Evolutionary conservation across 257 asterid species (phyloP).

Genomic region (Nicotiana undulata): DNA sequence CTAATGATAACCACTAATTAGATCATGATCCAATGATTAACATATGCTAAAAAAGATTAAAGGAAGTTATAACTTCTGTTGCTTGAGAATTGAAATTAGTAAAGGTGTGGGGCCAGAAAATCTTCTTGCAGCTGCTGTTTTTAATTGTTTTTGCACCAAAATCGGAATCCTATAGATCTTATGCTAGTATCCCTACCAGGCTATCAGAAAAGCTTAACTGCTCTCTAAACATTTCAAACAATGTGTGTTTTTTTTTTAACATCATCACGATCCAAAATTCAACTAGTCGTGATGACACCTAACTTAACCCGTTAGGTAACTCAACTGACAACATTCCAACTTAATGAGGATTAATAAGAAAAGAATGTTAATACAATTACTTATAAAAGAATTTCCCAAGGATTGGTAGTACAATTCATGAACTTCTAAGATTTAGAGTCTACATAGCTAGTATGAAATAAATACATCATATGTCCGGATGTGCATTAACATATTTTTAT

Average conservation of each 20-base stretch:
- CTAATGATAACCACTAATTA: slow-evolving; percentile 12
- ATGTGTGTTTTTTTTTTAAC: not conserved
- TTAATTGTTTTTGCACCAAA: slow-evolving; percentile 19
- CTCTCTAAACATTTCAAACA: slow-evolving; percentile 23
- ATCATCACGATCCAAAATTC: too few relatives aligned
- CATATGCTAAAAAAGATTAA: slow-evolving; percentile 14
- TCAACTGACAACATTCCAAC: too few relatives aligned
- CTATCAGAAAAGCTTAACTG: slow-evolving; percentile 24
- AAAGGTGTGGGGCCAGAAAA: slow-evolving; percentile 25
- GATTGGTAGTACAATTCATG: too few relatives aligned
- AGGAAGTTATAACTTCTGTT: slow-evolving; percentile 22
- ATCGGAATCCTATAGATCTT: slow-evolving; percentile 46
- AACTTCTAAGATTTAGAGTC: too few relatives aligned
- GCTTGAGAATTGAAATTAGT: not conserved
- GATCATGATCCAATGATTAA: slow-evolving; percentile 11
- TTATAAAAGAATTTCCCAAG: too few relatives aligned
- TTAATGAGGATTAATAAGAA: too few relatives aligned
- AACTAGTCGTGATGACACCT: too few relatives aligned
- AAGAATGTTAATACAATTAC: too few relatives aligned
- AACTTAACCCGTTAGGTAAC: too few relatives aligned
- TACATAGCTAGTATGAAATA: too few relatives aligned
- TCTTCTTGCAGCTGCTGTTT: slow-evolving; percentile 28
- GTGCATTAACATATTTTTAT: too few relatives aligned
- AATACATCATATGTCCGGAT: too few relatives aligned
- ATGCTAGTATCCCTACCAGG: slow-evolving; percentile 23